Percentiles rank a stretch among this genome's conserved stretches.
Conservation (phyloP, 768 basidiomycete genomes). For the Macrocybe gigantea region DNA sequence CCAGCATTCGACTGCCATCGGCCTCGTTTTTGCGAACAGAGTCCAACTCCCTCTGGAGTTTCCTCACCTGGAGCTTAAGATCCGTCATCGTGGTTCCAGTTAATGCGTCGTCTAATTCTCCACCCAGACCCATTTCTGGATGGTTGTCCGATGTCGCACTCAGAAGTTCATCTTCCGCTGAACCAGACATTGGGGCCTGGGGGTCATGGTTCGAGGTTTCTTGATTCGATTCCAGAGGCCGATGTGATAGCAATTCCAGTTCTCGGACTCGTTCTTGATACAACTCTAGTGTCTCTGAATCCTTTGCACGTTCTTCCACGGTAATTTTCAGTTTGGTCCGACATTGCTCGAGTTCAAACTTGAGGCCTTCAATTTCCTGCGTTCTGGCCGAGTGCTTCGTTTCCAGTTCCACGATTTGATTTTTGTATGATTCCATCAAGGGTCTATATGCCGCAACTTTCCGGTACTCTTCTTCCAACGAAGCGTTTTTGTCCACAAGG, state of each 20-base stretch:
- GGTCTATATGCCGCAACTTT: conserved; percentile 84
- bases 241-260: conserved; percentile 65
- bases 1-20: conserved; percentile 70
- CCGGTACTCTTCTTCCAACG: conserved; percentile 88
- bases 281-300: conserved; percentile 79
- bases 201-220: conserved; percentile 13
- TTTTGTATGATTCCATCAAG: conserved; percentile 89
- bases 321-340: conserved; percentile 64
- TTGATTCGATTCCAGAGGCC: conserved; percentile 29
- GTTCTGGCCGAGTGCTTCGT: conserved; percentile 55
- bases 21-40: conserved; percentile 67
- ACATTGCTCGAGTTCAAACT: conserved; percentile 73
- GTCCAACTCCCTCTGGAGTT: conserved; percentile 76
- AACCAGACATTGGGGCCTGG: background rate
- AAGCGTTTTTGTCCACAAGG: conserved; percentile 85
- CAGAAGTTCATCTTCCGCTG: conserved; percentile 23
- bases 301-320: conserved; percentile 65
- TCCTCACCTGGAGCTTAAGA: conserved; percentile 81
- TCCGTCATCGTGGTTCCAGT: conserved; percentile 86
- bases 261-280: conserved; percentile 91
- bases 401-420: conserved; percentile 79
- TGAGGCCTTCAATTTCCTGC: conserved; percentile 68
- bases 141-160: conserved; percentile 28
- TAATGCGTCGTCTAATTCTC: conserved; percentile 85
- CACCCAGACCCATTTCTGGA: conserved; percentile 59